A percentile compares a stretch with the other conserved stretches of the same genome.
These are phyloP conservation scores for Luffa aegyptiaca DNA, from an alignment of 306 rosid species.

Conservation along the genomic window DNA sequence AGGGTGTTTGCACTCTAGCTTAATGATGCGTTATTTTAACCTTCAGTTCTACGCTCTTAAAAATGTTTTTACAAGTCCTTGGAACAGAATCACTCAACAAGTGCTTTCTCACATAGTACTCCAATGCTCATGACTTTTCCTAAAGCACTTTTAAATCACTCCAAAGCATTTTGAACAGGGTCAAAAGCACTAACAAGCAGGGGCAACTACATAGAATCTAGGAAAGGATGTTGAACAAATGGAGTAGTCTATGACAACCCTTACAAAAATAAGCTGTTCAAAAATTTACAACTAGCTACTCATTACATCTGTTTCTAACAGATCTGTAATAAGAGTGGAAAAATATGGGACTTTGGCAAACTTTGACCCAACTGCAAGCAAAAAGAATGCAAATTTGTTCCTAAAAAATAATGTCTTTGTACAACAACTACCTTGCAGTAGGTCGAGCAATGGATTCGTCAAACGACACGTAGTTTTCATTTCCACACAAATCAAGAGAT, in stretches of 20 bases:
- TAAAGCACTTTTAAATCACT: neutral
- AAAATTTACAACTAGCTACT: neutral
- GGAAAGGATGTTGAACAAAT: neutral
- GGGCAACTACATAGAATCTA: neutral
- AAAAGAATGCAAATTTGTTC: conserved; percentile 2
- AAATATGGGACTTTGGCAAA: neutral
- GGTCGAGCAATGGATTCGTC: conserved; percentile 77
- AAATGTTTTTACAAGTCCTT: neutral
- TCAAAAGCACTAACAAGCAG: neutral
- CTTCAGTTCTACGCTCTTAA: neutral
- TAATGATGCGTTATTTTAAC: too few relatives aligned
- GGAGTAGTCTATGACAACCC: neutral
- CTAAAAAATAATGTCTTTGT: neutral
- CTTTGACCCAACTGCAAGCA: neutral
- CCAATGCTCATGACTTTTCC: neutral
- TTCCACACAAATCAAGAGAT: conserved; percentile 51
- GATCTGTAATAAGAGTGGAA: neutral
- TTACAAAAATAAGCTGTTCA: neutral
- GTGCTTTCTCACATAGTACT: too few relatives aligned
- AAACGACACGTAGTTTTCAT: conserved; percentile 53
- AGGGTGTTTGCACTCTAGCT: too few relatives aligned
- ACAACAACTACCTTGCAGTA: conserved; percentile 42
- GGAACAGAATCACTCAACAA: too few relatives aligned
- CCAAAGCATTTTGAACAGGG: neutral
- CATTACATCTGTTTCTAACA: neutral